phyloP scores from a whole-genome alignment of 768 basidiomycete species.

The Naganishia friedmannii region DNA sequence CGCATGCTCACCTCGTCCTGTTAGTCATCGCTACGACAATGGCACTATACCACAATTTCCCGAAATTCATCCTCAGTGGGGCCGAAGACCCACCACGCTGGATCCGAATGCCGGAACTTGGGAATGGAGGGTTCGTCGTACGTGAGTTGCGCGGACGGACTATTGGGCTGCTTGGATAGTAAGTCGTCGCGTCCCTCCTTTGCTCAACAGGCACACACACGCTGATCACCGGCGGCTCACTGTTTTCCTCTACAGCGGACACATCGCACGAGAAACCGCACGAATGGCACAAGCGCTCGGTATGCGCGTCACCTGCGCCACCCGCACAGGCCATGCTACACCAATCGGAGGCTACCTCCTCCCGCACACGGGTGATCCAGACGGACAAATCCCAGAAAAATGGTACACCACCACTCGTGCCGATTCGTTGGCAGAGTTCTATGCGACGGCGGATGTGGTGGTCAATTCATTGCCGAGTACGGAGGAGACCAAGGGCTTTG shows the following conservation, averaged over 20 bases:
- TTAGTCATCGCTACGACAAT: slow-evolving; percentile 32
- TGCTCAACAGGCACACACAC: no score
- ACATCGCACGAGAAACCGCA: slow-evolving; percentile 35
- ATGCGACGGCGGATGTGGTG: slow-evolving; percentile 31
- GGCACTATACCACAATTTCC: slow-evolving; percentile 33
- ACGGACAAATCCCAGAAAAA: slow-evolving; percentile 32
- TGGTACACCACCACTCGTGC: slow-evolving; percentile 32
- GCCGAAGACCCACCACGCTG: neutral
- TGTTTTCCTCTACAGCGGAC: slow-evolving; percentile 22
- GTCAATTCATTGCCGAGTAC: slow-evolving; percentile 34
- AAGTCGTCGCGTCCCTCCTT: neutral
- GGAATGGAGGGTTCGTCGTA: slow-evolving; percentile 21
- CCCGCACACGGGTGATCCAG: slow-evolving; percentile 32
- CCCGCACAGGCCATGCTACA: slow-evolving; percentile 29
- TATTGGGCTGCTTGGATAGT: slow-evolving; percentile 35
- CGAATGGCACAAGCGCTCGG: slow-evolving; percentile 35
- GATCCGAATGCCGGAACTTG: slow-evolving; percentile 11
- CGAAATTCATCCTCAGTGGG: slow-evolving; percentile 29
- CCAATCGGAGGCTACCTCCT: slow-evolving; percentile 32
- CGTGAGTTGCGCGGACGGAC: slow-evolving; percentile 33
- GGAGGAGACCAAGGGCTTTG: slow-evolving; percentile 22
- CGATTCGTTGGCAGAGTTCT: slow-evolving; percentile 31
- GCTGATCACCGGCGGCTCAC: no score
- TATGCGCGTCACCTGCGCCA: slow-evolving; percentile 33
- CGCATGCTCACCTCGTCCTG: neutral